A percentile compares a stretch with the other conserved stretches of the same genome.
phyloP scores from a whole-genome alignment of 1,284 basidiomycete species.

The Tilletia setariae region DNA sequence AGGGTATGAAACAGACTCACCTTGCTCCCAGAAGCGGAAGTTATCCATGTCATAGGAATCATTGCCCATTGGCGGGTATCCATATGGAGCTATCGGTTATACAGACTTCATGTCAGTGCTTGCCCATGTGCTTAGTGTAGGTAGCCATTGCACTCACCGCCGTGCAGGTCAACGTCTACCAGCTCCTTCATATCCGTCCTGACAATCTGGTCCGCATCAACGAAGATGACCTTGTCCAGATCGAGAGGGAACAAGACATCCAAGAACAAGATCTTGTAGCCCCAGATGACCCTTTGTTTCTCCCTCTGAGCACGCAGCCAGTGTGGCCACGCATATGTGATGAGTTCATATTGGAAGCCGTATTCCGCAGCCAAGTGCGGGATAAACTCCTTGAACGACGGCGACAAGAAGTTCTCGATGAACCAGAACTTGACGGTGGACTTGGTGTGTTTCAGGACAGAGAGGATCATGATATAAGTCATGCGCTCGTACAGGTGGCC shows the following conservation, averaged over 20 bases:
- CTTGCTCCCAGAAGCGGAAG: constrained; percentile 96
- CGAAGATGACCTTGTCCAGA: constrained; percentile 96
- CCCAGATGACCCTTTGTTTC: constrained; percentile 98
- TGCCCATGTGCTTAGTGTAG: not conserved
- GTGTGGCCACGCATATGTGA: constrained; percentile 98
- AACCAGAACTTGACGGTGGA: constrained; percentile 98
- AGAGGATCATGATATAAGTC: constrained; percentile 95
- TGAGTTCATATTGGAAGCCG: constrained; percentile 89
- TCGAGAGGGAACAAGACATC: constrained; percentile 98
- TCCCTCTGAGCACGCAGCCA: constrained; percentile 95
- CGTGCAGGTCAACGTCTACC: constrained; percentile 82
- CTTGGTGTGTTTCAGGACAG: constrained; percentile 87
- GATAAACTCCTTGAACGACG: constrained; percentile 93
- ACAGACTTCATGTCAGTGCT: not conserved
- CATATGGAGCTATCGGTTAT: constrained; percentile 32
- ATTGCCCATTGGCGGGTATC: constrained; percentile 95
- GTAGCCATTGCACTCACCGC: constrained; percentile 50
- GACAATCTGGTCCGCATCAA: constrained; percentile 83
- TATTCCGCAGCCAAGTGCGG: constrained; percentile 86
- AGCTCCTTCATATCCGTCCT: constrained; percentile 90
- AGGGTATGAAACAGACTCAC: not conserved
- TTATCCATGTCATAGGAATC: constrained; percentile 90
- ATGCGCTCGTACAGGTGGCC: constrained; percentile 96
- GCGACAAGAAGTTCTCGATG: constrained; percentile 97
- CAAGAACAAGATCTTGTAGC: constrained; percentile 96